Base-by-base conservation (phyloP, 2,329 filamentous ascomycete genomes). In the Coleophoma eucalyptorum region DNA sequence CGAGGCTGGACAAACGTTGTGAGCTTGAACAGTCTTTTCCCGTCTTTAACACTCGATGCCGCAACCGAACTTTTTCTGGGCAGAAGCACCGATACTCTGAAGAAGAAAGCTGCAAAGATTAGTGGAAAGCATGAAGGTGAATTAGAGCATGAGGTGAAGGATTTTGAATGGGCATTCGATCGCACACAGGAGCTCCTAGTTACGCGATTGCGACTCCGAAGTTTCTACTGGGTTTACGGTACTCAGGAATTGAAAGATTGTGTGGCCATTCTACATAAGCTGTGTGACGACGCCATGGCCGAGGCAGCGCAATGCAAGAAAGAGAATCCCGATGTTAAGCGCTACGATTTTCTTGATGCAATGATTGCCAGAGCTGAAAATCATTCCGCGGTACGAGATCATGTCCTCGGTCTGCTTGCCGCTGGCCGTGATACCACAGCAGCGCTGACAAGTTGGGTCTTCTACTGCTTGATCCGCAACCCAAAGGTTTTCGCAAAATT, bases 11-110 rank as follows among this genome's bases (percentile, higher is more conserved):
- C 46, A 10, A 15, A 32, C 10, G 74, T 87, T 6, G 71, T 87
- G 20, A 81, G 88, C 54, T 63, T 88, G 5, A 79, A 84, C 52
- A 70, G 71, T 5, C 67, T 85, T 15, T 80, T 88, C 59, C 81
- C 83, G 57, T 73, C 31, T 16, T 41, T 43, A 32, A 67, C 64
- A 12, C 51, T 68, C 2, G 63, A 69, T 50, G 67, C 61, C 3
- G 61, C 45, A 7, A 52, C 43, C 10, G 49, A 47, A 19, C 79
- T 81, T 55, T 63, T 83, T 2, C 80, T 82, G 48, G 79, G 79
- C n/a, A 72, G 80, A 53, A 72, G 68, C 31, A 80, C 83, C 2
- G 72, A 58, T 37, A 55, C 12, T 10, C 21, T 26, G 26, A 26
- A 26, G 26, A 26, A 26, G 26, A 26, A 40, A 19, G 7, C 15